Evolutionary conservation across 2,329 filamentous ascomycete species (phyloP).

Genomic region (Cordyceps farinosa): DNA sequence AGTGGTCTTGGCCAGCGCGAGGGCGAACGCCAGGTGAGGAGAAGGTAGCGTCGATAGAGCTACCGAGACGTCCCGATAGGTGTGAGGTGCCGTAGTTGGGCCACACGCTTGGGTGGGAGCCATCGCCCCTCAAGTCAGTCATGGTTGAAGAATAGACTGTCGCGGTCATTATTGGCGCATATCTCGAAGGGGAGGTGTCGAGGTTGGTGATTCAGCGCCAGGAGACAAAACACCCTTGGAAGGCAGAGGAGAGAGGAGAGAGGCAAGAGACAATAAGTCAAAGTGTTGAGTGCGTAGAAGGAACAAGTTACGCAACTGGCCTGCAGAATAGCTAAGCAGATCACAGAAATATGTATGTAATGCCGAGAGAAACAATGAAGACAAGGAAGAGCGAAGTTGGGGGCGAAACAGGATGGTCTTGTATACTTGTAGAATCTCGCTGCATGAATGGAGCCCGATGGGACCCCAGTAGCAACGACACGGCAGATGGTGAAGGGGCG

Average conservation of each 20-base stretch:
- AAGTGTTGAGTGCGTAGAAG: neutral
- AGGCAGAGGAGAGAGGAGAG: neutral
- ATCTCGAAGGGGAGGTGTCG: conserved; percentile 28
- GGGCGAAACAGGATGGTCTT: conserved; percentile 18
- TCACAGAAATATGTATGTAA: conserved; percentile 1
- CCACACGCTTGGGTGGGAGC: conserved; percentile 56
- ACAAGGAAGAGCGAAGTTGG: conserved; percentile 14
- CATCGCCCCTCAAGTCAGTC: conserved; percentile 61
- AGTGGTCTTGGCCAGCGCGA: conserved; percentile 48
- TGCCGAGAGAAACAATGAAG: conserved; percentile 10
- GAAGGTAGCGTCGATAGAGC: conserved; percentile 48
- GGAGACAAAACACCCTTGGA: neutral
- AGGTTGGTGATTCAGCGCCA: neutral
- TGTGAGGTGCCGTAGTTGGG: conserved; percentile 55
- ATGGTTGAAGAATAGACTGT: conserved; percentile 59
- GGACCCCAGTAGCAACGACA: conserved; percentile 17
- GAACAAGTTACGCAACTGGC: neutral
- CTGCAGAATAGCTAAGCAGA: neutral
- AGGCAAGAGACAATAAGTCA: neutral
- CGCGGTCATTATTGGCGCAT: conserved; percentile 60
- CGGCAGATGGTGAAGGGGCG: conserved; percentile 19
- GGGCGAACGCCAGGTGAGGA: conserved; percentile 44
- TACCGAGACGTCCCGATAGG: conserved; percentile 49
- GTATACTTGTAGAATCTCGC: conserved; percentile 20
- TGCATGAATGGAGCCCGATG: conserved; percentile 19